Conservation (phyloP, 345 rosid species). For the Syzygium jambos region DNA sequence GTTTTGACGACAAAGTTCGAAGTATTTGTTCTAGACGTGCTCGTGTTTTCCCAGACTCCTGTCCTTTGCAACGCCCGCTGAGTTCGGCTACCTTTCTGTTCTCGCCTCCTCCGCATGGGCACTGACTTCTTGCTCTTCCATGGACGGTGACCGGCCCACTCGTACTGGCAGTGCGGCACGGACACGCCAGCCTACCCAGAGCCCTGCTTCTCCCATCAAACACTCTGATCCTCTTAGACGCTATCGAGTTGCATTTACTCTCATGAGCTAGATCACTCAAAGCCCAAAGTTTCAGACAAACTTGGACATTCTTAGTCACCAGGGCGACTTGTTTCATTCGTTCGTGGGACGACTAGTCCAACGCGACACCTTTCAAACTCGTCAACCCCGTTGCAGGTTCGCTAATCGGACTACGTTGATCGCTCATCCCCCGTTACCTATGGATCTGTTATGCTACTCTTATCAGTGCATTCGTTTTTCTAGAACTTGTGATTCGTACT, state of each 20-base stretch:
- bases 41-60: background rate
- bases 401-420: background rate
- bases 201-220: background rate
- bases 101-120: background rate
- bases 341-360: fast-evolving
- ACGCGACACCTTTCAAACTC: background rate
- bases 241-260: fast-evolving
- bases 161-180: too few relatives aligned
- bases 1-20: background rate
- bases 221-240: background rate
- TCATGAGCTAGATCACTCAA: background rate
- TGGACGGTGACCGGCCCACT: background rate
- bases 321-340: background rate
- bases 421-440: fast-evolving
- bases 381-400: background rate
- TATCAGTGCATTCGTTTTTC: background rate
- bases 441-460: background rate
- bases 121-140: background rate
- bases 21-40: background rate
- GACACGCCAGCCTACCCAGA: background rate
- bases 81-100: background rate
- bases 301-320: fast-evolving
- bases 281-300: fast-evolving
- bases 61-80: background rate
- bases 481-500: background rate